Conservation (phyloP, 2,329 filamentous ascomycete genomes). For the Aspergillus vadensis region DNA sequence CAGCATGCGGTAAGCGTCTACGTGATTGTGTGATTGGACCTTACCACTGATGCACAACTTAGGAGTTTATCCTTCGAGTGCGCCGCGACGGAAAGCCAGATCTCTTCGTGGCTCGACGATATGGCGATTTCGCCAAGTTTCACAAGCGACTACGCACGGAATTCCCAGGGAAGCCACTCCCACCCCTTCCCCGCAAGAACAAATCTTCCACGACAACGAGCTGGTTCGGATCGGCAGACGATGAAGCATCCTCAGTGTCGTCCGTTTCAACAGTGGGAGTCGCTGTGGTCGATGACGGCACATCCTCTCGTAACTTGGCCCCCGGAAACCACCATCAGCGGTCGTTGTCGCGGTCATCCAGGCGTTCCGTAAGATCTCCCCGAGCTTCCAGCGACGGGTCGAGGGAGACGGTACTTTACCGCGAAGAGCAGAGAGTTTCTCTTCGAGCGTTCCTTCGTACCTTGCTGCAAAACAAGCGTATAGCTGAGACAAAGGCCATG, state of each 20-base stretch:
- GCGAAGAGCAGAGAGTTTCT: slow-evolving; percentile 89
- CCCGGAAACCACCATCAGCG: slow-evolving; percentile 29
- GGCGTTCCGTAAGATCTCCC: slow-evolving; percentile 34
- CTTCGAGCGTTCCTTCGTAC: slow-evolving; percentile 87
- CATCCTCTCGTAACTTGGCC: slow-evolving; percentile 36
- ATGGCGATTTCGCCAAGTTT: slow-evolving; percentile 81
- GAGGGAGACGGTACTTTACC: slow-evolving; percentile 64
- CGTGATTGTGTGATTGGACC: background rate
- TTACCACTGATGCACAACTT: slow-evolving; percentile 6
- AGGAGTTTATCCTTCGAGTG: slow-evolving; percentile 89
- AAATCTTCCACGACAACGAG: slow-evolving; percentile 70
- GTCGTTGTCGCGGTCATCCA: slow-evolving; percentile 34
- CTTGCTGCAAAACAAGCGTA: slow-evolving; percentile 78
- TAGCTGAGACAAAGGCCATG: slow-evolving; percentile 81
- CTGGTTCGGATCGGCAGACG: slow-evolving; percentile 61
- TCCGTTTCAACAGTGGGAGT: slow-evolving; percentile 71
- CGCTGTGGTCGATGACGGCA: slow-evolving; percentile 42
- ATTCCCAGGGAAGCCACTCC: slow-evolving; percentile 85
- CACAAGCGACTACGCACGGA: slow-evolving; percentile 80
- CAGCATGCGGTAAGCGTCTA: slow-evolving; percentile 74
- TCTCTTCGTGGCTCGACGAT: slow-evolving; percentile 78
- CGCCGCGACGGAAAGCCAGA: slow-evolving; percentile 75
- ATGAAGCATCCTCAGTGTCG: slow-evolving; percentile 78
- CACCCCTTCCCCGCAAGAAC: slow-evolving; percentile 87
- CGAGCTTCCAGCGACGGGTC: slow-evolving; percentile 47